phyloP scores from a whole-genome alignment of 169 alveolate species.

The Cyclospora cayetanensis region DNA sequence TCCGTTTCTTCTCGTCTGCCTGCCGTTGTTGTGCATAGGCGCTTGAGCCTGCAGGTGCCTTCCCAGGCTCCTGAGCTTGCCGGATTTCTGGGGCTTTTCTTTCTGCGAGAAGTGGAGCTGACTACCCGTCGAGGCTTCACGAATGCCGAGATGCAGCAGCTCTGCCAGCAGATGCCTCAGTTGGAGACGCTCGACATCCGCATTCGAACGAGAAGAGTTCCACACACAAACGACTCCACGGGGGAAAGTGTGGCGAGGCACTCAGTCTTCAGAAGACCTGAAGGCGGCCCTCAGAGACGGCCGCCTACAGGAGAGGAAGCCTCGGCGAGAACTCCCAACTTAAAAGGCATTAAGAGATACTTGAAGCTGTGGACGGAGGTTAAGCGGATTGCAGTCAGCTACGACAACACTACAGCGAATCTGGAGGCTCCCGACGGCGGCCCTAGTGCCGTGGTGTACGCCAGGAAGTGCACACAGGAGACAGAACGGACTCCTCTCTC shows the following conservation, averaged over 20 bases:
- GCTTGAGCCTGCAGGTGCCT: background rate
- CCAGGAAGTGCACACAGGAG: no score
- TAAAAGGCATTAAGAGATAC: background rate
- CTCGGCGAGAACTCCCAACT: background rate
- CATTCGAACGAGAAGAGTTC: no score
- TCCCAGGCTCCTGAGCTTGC: background rate
- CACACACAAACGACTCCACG: no score
- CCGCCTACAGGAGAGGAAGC: background rate
- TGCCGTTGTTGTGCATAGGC: background rate
- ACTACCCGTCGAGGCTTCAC: background rate
- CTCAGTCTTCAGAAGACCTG: no score
- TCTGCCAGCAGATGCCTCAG: background rate
- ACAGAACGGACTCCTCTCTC: no score
- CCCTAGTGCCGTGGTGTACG: background rate
- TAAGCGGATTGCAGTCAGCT: background rate
- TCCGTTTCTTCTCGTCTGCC: background rate
- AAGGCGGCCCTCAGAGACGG: background rate
- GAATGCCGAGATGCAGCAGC: background rate
- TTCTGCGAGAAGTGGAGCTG: background rate
- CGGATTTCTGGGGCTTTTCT: background rate
- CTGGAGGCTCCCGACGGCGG: background rate
- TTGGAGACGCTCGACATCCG: background rate
- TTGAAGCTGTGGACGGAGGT: background rate
- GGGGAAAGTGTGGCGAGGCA: no score
- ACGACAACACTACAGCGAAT: background rate